Conservation (phyloP, 306 rosid genomes). For the Quercus engelmannii region DNA sequence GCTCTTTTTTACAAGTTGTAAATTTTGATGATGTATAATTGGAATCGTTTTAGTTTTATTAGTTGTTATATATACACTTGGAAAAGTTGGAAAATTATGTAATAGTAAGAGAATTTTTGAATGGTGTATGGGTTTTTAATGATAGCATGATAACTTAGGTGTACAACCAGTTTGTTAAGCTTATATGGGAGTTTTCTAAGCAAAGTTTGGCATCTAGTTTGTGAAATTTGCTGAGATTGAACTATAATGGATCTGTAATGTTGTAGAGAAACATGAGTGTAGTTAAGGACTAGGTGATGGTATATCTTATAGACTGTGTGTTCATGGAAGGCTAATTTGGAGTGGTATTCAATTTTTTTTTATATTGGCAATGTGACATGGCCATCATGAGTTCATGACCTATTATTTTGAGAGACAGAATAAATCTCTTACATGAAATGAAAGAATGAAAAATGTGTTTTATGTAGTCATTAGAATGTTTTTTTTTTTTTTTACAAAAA, state of each 20-base stretch:
- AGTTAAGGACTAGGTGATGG: too few species aligned
- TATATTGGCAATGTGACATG: background rate
- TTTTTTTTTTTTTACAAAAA: background rate
- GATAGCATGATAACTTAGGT: background rate
- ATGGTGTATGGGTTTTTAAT: background rate
- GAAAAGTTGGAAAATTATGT: too few species aligned
- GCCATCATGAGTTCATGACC: background rate
- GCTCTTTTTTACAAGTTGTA: constrained; percentile 32
- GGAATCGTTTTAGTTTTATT: constrained; percentile 1
- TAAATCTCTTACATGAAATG: background rate
- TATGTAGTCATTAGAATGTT: background rate
- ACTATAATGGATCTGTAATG: background rate
- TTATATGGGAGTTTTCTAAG: background rate
- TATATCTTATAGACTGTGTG: background rate
- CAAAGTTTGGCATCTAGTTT: background rate
- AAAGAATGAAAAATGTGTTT: background rate
- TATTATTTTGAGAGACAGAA: background rate
- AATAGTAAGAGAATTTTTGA: background rate
- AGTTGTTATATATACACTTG: too few species aligned
- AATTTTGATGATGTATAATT: constrained; percentile 34
- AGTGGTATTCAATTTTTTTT: background rate
- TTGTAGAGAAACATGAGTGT: background rate
- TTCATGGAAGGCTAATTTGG: background rate
- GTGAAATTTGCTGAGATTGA: background rate
- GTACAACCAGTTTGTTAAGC: background rate